Conservation (phyloP, 2,329 filamentous ascomycete species). For the Sclerotinia glacialis region DNA sequence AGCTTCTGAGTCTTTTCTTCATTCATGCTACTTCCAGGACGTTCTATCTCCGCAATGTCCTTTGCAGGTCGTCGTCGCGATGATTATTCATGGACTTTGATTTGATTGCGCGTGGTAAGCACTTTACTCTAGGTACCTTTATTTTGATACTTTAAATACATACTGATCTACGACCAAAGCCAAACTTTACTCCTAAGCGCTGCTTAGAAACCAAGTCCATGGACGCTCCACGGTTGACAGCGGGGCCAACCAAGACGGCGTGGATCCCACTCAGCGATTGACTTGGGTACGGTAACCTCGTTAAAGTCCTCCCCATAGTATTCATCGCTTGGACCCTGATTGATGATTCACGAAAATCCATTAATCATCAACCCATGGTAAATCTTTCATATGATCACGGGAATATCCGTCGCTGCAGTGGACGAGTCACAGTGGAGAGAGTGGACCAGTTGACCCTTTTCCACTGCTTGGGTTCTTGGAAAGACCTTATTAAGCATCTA, state of each 20-base stretch:
- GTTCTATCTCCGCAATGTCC: background rate
- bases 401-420: background rate
- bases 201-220: background rate
- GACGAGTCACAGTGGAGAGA: slow-evolving; percentile 14
- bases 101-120: background rate
- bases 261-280: background rate
- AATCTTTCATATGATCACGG: background rate
- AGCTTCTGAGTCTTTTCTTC: background rate
- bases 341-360: background rate
- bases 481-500: background rate
- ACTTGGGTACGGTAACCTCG: background rate
- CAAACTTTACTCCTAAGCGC: slow-evolving; percentile 2
- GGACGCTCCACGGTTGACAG: background rate
- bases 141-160: background rate
- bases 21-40: slow-evolving; percentile 1
- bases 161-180: slow-evolving; percentile 2
- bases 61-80: background rate
- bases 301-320: background rate
- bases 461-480: background rate
- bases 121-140: background rate
- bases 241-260: background rate
- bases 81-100: background rate
- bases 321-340: background rate
- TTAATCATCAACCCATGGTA: background rate
- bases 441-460: background rate